Percentiles rank a stretch among this genome's conserved stretches.
These are phyloP conservation scores for Colletotrichum chrysophilum DNA, from an alignment of 2,329 filamentous ascomycete species.

Conservation along the genomic window DNA sequence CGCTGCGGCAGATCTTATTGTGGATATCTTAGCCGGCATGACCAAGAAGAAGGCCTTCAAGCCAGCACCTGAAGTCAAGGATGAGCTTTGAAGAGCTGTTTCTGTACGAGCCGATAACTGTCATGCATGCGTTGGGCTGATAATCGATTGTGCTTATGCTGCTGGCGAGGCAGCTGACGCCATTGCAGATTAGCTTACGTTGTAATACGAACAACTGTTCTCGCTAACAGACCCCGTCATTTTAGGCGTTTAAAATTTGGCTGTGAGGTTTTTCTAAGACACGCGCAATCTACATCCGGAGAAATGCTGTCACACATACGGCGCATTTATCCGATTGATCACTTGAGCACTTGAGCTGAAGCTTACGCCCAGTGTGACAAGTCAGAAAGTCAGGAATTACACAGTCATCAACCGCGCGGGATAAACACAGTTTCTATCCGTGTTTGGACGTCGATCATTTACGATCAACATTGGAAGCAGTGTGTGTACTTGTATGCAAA, in stretches of 20 bases:
- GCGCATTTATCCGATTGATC: not conserved
- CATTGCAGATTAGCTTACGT: not conserved
- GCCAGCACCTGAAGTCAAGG: not conserved
- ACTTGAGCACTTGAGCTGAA: not conserved
- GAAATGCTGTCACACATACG: not conserved
- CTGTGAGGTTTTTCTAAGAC: not conserved
- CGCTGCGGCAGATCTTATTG: not conserved
- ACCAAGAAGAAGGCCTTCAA: not conserved
- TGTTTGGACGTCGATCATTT: not conserved
- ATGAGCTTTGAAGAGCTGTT: not conserved
- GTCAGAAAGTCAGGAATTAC: not conserved
- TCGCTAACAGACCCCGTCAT: not conserved
- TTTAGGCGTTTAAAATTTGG: fast-evolving
- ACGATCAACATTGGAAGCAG: not conserved
- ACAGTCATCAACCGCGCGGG: not conserved
- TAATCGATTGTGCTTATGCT: not conserved
- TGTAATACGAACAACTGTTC: fast-evolving
- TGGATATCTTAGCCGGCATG: not conserved
- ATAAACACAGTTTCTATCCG: not conserved
- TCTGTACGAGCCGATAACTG: fast-evolving
- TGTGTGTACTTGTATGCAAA: not conserved
- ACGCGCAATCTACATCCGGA: not conserved
- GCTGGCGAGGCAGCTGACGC: not conserved
- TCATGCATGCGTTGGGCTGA: fast-evolving
- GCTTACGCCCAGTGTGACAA: not conserved